Evolutionary conservation across 2,329 filamentous ascomycete genomes (phyloP).

Genomic region (Monosporascus ibericus): DNA sequence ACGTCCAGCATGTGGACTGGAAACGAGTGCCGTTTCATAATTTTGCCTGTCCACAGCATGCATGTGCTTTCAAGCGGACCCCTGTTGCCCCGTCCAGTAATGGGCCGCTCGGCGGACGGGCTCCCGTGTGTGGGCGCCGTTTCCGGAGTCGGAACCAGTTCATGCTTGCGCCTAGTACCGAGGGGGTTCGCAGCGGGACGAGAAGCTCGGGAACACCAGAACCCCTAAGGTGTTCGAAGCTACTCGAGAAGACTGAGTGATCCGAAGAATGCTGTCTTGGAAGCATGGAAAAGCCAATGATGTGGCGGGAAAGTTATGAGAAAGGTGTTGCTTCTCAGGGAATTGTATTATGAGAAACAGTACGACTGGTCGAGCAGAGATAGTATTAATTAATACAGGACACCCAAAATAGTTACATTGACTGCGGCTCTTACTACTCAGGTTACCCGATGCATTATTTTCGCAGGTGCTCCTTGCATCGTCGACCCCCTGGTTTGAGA

Average conservation of each 20-base stretch:
- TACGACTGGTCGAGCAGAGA: too few relatives aligned
- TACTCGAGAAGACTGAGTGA: neutral
- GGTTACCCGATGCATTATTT: too few relatives aligned
- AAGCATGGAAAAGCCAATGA: neutral
- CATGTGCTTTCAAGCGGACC: neutral
- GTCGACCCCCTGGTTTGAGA: too few relatives aligned
- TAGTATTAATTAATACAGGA: too few relatives aligned
- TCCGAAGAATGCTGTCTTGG: neutral
- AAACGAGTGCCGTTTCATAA: constrained; percentile 17
- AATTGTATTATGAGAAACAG: too few relatives aligned
- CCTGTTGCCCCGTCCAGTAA: neutral
- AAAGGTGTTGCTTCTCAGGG: neutral
- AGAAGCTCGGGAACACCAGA: constrained; percentile 22
- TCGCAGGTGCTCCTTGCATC: too few relatives aligned
- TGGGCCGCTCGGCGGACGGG: constrained; percentile 3
- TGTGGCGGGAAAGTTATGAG: neutral
- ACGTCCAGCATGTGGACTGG: constrained; percentile 35
- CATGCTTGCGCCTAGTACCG: constrained; percentile 28
- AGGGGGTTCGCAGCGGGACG: constrained; percentile 26
- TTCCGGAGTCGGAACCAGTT: constrained; percentile 26
- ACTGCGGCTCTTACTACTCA: too few relatives aligned
- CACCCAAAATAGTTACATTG: too few relatives aligned
- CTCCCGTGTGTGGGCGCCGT: constrained; percentile 27
- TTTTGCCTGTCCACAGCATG: neutral
- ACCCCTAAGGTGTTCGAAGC: constrained; percentile 22